phyloP scores from a whole-genome alignment of 495 filamentous ascomycete genomes.

The Tirmania nivea region DNA sequence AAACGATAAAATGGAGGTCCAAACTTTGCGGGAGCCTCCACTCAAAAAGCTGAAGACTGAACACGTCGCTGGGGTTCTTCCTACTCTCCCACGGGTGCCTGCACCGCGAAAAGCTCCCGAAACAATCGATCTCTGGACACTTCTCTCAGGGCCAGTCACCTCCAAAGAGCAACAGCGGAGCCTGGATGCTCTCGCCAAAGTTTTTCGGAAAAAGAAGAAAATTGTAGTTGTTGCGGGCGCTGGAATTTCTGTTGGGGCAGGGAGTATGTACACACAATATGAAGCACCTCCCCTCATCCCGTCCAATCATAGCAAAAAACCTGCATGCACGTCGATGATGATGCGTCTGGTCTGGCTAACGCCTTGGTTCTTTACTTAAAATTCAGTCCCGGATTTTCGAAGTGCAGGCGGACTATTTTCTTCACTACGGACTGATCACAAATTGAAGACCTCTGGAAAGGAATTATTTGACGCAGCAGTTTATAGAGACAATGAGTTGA shows the following conservation, averaged over 20 bases:
- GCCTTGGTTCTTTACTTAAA: not conserved
- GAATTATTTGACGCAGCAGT: slow-evolving; percentile 93
- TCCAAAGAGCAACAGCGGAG: slow-evolving; percentile 31
- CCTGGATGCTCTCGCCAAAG: slow-evolving; percentile 46
- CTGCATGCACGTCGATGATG: too few relatives aligned
- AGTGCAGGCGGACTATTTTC: slow-evolving; percentile 75
- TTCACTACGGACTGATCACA: slow-evolving; percentile 60
- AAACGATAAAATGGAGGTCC: not conserved
- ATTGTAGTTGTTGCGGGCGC: slow-evolving; percentile 93
- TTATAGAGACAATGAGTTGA: slow-evolving; percentile 73
- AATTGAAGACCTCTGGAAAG: slow-evolving; percentile 81
- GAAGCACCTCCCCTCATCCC: not conserved
- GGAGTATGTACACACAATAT: slow-evolving; percentile 41
- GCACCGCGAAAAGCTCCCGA: not conserved
- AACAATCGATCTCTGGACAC: slow-evolving; percentile 8
- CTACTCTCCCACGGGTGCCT: not conserved
- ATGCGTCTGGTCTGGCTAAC: not conserved
- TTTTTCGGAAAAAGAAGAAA: slow-evolving; percentile 72
- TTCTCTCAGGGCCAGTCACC: slow-evolving; percentile 9
- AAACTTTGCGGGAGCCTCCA: not conserved
- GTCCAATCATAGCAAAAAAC: not conserved
- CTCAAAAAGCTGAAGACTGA: not conserved
- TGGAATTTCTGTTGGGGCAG: slow-evolving; percentile 87
- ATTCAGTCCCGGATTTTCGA: slow-evolving; percentile 80
- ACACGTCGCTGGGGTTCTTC: not conserved